Conservation (phyloP, 1,139 yeast genomes). For the Saccharomyces hybrid region DNA sequence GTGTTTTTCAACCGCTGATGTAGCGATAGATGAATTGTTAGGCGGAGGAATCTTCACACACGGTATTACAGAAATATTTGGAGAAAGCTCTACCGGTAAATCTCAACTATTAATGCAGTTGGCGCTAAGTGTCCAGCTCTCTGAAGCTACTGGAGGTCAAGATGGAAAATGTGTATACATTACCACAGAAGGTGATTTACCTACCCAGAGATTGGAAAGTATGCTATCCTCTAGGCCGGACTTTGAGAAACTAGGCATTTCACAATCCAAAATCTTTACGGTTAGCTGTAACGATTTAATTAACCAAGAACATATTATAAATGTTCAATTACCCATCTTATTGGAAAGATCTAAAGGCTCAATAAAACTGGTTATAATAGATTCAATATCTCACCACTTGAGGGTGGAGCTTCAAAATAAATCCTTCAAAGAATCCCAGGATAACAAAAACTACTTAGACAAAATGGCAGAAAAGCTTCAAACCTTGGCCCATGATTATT, state of each 20-base stretch:
- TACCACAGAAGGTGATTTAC: slow-evolving; percentile 68
- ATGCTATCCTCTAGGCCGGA: slow-evolving; percentile 31
- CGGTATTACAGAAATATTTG: slow-evolving; percentile 69
- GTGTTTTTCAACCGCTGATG: slow-evolving; percentile 53
- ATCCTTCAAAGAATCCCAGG: slow-evolving; percentile 31
- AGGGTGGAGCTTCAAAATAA: slow-evolving; percentile 52
- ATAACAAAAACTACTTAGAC: slow-evolving; percentile 39
- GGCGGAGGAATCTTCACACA: slow-evolving; percentile 67
- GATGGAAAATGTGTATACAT: slow-evolving; percentile 49
- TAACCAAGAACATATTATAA: slow-evolving; percentile 63
- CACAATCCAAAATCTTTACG: slow-evolving; percentile 47
- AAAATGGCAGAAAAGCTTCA: slow-evolving; percentile 44
- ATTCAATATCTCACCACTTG: slow-evolving; percentile 77
- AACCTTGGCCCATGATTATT: slow-evolving; percentile 40
- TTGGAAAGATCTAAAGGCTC: slow-evolving; percentile 36
- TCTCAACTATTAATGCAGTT: slow-evolving; percentile 68
- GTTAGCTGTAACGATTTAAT: slow-evolving; percentile 64
- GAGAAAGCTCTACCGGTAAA: slow-evolving; percentile 80
- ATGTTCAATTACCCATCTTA: slow-evolving; percentile 60
- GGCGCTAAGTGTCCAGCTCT: slow-evolving; percentile 48
- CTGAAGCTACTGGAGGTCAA: slow-evolving; percentile 40
- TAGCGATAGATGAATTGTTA: slow-evolving; percentile 45
- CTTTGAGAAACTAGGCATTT: slow-evolving; percentile 27
- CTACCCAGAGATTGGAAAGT: slow-evolving; percentile 49
- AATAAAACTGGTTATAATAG: slow-evolving; percentile 56